These are phyloP conservation scores for Zizania palustris DNA, from an alignment of 202 grass and related monocot genomes.

Conservation along the genomic window DNA sequence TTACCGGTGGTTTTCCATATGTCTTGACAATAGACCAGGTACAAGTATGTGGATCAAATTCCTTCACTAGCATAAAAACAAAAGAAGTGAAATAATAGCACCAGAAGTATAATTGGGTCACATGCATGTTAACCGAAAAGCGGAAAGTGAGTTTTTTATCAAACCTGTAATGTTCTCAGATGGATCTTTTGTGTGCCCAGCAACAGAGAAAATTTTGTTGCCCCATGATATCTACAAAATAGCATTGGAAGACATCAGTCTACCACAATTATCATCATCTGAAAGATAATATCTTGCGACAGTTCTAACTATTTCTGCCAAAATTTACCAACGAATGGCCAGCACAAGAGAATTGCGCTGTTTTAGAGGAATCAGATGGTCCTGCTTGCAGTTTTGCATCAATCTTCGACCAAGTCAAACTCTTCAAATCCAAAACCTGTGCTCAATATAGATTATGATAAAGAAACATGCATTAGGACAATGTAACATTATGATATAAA, in stretches of 20 bases:
- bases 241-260: conserved; percentile 26
- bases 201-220: conserved; percentile 89
- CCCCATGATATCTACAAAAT: conserved; percentile 77
- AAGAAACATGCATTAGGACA: conserved; percentile 22
- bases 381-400: conserved; percentile 79
- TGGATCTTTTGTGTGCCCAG: conserved; percentile 93
- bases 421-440: conserved; percentile 91
- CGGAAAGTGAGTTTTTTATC: conserved; percentile 11
- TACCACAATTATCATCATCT: conserved; percentile 21
- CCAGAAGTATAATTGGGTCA: conserved; percentile 25
- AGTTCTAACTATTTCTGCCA: conserved; percentile 33
- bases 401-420: conserved; percentile 92
- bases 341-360: conserved; percentile 67
- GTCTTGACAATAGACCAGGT: conserved; percentile 88
- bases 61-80: conserved; percentile 87
- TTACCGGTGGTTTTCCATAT: conserved; percentile 97
- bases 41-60: conserved; percentile 96
- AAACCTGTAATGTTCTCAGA: conserved; percentile 91
- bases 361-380: conserved; percentile 53
- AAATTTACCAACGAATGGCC: conserved; percentile 94
- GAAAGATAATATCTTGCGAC: conserved; percentile 37
- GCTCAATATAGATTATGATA: conserved; percentile 13
- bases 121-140: conserved; percentile 21
- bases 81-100: conserved; percentile 41
- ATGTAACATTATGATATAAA: conserved; percentile 13